A percentile compares a stretch with the other conserved stretches of the same genome.
Evolutionary conservation across 371 early-diverging fungal species (phyloP).

Genomic region (Sporodiniella umbellata): DNA sequence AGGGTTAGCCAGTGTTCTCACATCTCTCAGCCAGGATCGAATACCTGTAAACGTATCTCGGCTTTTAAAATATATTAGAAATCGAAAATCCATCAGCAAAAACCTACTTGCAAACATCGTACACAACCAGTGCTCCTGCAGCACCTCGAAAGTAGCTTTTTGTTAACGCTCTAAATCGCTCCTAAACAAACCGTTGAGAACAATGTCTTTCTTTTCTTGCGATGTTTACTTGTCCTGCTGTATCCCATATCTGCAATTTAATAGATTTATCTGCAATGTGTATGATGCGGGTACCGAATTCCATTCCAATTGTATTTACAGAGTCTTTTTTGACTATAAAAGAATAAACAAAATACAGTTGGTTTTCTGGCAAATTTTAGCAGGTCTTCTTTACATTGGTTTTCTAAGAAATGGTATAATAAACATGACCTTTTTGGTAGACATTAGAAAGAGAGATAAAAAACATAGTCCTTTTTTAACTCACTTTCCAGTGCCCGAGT

Average conservation of each 20-base stretch:
- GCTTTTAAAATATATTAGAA: constrained; percentile 19
- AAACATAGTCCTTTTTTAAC: constrained; percentile 4
- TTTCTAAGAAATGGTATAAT: constrained; percentile 63
- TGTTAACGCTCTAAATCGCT: constrained; percentile 85
- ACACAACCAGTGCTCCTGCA: constrained; percentile 67
- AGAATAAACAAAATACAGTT: neutral
- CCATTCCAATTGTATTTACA: constrained; percentile 70
- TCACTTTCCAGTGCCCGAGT: constrained; percentile 66
- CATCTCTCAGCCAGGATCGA: constrained; percentile 64
- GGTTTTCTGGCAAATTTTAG: no score
- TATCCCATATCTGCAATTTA: constrained; percentile 86
- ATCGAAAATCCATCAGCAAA: no score
- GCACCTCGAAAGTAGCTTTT: constrained; percentile 68
- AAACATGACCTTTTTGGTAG: constrained; percentile 55
- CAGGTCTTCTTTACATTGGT: constrained; percentile 47
- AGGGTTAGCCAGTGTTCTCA: constrained; percentile 61
- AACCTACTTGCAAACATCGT: constrained; percentile 65
- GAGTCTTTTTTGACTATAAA: constrained; percentile 56
- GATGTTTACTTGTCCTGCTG: constrained; percentile 75
- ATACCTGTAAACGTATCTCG: constrained; percentile 57
- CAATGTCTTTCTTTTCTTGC: neutral
- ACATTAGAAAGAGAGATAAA: neutral
- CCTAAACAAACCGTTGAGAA: constrained; percentile 32
- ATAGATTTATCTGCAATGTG: constrained; percentile 62
- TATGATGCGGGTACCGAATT: constrained; percentile 65